Conservation (phyloP, 441 rosid genomes). For the Omphalea diandra region DNA sequence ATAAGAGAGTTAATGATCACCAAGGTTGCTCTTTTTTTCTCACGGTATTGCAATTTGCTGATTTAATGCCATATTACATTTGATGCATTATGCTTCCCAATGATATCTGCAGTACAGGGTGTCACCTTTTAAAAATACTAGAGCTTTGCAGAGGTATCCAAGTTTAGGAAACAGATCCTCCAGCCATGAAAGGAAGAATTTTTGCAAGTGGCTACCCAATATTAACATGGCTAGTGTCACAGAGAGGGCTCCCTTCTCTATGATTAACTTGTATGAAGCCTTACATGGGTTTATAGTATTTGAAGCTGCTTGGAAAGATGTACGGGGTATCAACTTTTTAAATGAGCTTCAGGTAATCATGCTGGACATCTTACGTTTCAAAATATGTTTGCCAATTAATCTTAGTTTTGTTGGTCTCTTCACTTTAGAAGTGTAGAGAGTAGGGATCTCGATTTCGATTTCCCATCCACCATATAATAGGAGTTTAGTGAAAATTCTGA, state of each 20-base stretch:
- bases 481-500: too few species aligned
- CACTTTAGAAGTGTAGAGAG: too few species aligned
- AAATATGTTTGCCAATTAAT: too few species aligned
- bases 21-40: background rate
- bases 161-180: background rate
- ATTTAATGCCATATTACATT: background rate
- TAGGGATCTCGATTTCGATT: too few species aligned
- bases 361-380: background rate
- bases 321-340: conserved; percentile 9
- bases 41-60: background rate
- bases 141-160: conserved; percentile 6
- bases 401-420: too few species aligned
- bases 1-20: conserved; percentile 6
- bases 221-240: conserved; percentile 1
- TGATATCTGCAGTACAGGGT: conserved; percentile 2
- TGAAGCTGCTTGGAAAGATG: conserved; percentile 17
- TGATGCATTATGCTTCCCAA: background rate
- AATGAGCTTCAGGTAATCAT: conserved; percentile 14
- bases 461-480: too few species aligned
- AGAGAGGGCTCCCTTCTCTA: conserved; percentile 4
- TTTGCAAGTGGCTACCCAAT: conserved; percentile 3
- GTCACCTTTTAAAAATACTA: conserved; percentile 13
- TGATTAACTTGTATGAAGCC: conserved; percentile 10
- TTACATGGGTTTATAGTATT: conserved; percentile 13
- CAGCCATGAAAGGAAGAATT: conserved; percentile 3